Evolutionary conservation across 768 basidiomycete species (phyloP), one percentile per base, ranked within the genome.

Genomic region (Pilatotrama ljubarskyi): DNA sequence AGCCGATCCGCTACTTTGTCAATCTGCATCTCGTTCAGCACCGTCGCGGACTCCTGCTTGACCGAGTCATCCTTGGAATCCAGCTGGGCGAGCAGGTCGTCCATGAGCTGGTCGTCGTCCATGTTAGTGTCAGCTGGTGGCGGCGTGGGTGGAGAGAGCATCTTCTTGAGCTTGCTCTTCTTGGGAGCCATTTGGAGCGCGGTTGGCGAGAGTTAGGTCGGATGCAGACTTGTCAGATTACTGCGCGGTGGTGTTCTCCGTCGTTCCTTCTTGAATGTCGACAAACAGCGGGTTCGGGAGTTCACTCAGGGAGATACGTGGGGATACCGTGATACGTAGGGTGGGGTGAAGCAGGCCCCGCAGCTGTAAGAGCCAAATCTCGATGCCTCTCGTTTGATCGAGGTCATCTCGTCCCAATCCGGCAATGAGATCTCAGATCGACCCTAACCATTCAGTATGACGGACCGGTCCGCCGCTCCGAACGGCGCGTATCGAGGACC

Each of bases 71-170:
- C 80, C 63, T 80, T 76, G 7, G 83, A 83, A 66, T 92, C 90
- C 25, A 95, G 84, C 70, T 91, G 87, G 7, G 85, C 81, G 47
- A 94, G 73, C 1, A 95, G 82, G 66, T 91, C 87, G 64, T 91
- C 82, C 76, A 93, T 78, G 47, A 93, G 78, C 10, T 81, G 80
- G 44, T 84, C 82, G 18, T 84, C 82, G 55, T 87, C 82, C 42
- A 81, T 79, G 15, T 60, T 60, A 1, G 75, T 66, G 29, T 76
- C 71, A 0, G 71, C 59, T 15, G 70, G 69, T 8, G 71, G 66
- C 22, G 73, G 64, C 44, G 69, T 67, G 25, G 62, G 38, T 3
- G 63, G 64, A 15, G 78, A 68, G 46, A 75, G 24, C 22, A 66
- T 59, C 70, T 85, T 83, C 74, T 83, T 84, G 47, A 76, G 60